phyloP scores from a whole-genome alignment of 495 filamentous ascomycete genomes.

The Daldinia bambusicola region DNA sequence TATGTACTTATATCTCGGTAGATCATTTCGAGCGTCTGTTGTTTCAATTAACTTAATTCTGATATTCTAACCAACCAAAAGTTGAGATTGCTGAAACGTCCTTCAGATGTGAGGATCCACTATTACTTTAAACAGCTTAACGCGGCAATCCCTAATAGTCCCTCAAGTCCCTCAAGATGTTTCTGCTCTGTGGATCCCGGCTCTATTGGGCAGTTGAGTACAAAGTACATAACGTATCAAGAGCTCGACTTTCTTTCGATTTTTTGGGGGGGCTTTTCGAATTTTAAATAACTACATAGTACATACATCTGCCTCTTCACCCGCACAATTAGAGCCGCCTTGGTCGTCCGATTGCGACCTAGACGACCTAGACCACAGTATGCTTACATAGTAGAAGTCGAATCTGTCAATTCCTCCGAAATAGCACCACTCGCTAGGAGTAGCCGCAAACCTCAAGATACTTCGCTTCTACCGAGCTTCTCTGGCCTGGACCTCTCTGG shows the following conservation, averaged over 20 bases:
- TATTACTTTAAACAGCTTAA: conserved; percentile 27
- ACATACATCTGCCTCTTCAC: not conserved
- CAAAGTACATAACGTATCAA: not conserved
- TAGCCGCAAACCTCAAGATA: conserved; percentile 1
- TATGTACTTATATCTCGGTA: too few species aligned
- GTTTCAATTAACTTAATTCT: conserved; percentile 29
- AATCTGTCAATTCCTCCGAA: conserved; percentile 15
- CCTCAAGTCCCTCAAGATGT: conserved; percentile 8
- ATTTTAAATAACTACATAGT: not conserved
- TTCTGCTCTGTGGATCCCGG: conserved; percentile 23
- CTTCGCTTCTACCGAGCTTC: not conserved
- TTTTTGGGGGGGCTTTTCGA: not conserved
- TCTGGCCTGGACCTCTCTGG: conserved; percentile 14
- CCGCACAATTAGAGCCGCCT: conserved; percentile 1
- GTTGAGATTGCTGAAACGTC: conserved; percentile 15
- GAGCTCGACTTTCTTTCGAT: not conserved
- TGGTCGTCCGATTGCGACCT: not conserved
- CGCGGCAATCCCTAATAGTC: conserved; percentile 19
- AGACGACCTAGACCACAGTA: not conserved
- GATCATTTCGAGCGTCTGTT: too few species aligned
- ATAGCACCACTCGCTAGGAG: conserved; percentile 14
- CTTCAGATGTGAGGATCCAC: conserved; percentile 32
- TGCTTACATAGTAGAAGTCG: not conserved
- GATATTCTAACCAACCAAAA: conserved; percentile 11
- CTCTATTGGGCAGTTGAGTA: not conserved